phyloP scores from a whole-genome alignment of 441 rosid genomes.

The Manihot esculenta region DNA sequence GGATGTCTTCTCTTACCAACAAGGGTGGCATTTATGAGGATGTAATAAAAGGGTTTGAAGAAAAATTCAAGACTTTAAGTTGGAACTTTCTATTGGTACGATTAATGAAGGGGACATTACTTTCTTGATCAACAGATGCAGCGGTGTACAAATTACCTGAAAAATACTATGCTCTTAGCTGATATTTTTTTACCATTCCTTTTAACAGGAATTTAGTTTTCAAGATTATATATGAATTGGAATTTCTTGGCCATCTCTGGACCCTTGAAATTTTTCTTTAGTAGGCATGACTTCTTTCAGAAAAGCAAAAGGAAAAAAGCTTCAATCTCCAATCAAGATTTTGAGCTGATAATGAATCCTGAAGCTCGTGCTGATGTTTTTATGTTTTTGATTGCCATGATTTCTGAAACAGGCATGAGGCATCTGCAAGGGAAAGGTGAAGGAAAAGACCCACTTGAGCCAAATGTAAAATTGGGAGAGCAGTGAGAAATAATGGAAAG shows the following conservation, averaged over 20 bases:
- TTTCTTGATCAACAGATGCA: background rate
- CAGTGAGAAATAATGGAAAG: background rate
- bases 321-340: background rate
- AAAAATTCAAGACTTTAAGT: background rate
- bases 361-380: constrained; percentile 11
- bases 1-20: background rate
- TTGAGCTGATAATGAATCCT: constrained; percentile 7
- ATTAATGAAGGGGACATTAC: background rate
- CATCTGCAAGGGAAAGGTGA: too few species aligned
- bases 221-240: background rate
- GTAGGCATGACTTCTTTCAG: background rate
- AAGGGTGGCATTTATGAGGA: background rate
- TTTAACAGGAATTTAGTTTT: background rate
- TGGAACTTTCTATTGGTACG: background rate
- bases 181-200: background rate
- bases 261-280: background rate
- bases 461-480: background rate
- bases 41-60: background rate
- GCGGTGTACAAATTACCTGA: too few species aligned
- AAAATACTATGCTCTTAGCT: background rate
- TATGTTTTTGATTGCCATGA: background rate
- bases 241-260: background rate
- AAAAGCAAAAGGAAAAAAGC: background rate
- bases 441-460: constrained; percentile 14
- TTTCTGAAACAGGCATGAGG: background rate